Base-by-base conservation (phyloP, 768 basidiomycete genomes). In the Paxillus rubicundulus region DNA sequence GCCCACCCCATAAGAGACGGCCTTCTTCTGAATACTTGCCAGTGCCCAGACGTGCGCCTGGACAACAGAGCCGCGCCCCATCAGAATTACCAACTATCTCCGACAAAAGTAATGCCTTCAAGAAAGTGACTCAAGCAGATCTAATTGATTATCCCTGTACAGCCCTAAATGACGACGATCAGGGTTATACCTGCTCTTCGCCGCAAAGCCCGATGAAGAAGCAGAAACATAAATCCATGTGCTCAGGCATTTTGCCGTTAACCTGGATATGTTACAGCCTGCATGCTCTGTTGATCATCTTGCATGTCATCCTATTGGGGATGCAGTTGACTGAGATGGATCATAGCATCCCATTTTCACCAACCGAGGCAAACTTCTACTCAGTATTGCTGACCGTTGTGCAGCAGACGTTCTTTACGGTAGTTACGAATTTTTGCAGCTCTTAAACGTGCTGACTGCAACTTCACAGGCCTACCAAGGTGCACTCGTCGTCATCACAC, bases 401-500 rank as follows among this genome's bases (percentile, higher is more conserved):
- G 6, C 37, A 37, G 20, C 47, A 48, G 12, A 38, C 32, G 7
- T 48, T 48, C 20, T 48, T 48, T 24, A 48, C 47, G n/a, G 47
- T 48, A 9, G n/a, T 33, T 48, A 18, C 24, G 5, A 8, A 12
- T 13, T 36, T 20, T 17, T 24, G 24, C 5, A 2, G 3, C 1
- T 24, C 5, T 24, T 2, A 36, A 14, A 12, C 34, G 14, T 13
- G 33, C 13, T 20, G 16, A 17, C 9, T 1, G 9, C 2, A n/a
- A 1, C 37, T 13, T 1, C 14, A n/a, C 34, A 48, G 47, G 18
- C 28, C 14, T 48, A 48, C 33, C 36, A 34, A 21, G 47, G 34
- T 21, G 47, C 34, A 12, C 21, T 58, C 6, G 49, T 58, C n/a
- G 43, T 54, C 36, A n/a, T 52, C 21, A 58, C 50, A 12, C 57